Evolutionary conservation across 192 early-diverging fungal species (phyloP).

Genomic region (Podila horticola): DNA sequence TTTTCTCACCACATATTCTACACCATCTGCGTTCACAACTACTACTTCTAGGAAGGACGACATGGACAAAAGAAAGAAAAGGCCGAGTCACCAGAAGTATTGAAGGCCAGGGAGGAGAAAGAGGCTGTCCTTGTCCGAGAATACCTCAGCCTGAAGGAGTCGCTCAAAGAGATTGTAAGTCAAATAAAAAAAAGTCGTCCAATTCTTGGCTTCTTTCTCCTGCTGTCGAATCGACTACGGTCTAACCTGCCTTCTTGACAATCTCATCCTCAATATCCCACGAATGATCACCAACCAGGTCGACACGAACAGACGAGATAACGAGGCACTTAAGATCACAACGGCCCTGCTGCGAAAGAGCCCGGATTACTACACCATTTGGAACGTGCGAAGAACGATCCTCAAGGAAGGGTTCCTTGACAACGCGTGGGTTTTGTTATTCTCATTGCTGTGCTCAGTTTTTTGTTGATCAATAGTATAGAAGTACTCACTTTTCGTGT

Average conservation of each 20-base stretch:
- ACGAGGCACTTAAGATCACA: conserved; percentile 71
- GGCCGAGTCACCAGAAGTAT: conserved; percentile 22
- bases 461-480: conserved; percentile 12
- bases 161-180: conserved; percentile 12
- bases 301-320: conserved; percentile 44
- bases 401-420: conserved; percentile 61
- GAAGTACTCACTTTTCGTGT: background rate
- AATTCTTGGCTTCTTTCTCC: background rate
- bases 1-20: background rate
- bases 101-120: conserved; percentile 36
- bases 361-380: conserved; percentile 94
- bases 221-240: background rate
- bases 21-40: background rate
- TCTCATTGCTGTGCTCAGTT: background rate
- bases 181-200: background rate
- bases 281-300: conserved; percentile 27
- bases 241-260: background rate
- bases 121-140: conserved; percentile 26
- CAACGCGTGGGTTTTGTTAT: conserved; percentile 21
- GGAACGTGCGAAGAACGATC: conserved; percentile 91
- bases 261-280: background rate
- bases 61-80: conserved; percentile 37
- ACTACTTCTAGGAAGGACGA: background rate
- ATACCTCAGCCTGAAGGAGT: conserved; percentile 32
- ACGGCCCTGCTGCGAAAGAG: conserved; percentile 79